These are phyloP conservation scores for Phytophthora aleatoria DNA, from an alignment of 352 stramenopile species.

Conservation along the genomic window DNA sequence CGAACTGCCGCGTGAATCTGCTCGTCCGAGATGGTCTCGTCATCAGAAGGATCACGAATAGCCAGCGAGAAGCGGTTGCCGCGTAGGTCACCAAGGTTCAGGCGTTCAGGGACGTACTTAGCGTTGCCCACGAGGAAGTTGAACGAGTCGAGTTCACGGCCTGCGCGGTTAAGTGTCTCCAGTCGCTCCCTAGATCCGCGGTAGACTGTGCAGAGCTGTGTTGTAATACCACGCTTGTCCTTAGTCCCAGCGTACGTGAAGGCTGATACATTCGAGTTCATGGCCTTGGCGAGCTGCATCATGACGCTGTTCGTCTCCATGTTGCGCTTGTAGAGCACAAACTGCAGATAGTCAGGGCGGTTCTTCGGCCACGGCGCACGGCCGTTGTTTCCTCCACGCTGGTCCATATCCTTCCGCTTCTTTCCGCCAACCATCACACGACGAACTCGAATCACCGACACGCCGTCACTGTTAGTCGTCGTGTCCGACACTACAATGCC, in stretches of 20 bases:
- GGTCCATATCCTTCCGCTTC: constrained; percentile 86
- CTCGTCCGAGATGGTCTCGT: constrained; percentile 58
- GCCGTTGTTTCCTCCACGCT: constrained; percentile 36
- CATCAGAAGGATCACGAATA: constrained; percentile 89
- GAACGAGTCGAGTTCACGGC: constrained; percentile 69
- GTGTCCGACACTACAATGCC: constrained; percentile 86
- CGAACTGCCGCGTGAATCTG: constrained; percentile 68
- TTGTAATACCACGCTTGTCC: constrained; percentile 96
- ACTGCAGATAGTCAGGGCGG: constrained; percentile 91
- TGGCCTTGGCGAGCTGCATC: constrained; percentile 75
- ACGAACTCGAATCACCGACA: constrained; percentile 76
- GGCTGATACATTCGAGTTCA: constrained; percentile 68
- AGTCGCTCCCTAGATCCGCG: constrained; percentile 77
- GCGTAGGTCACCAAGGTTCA: constrained; percentile 92
- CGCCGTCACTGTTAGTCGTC: constrained; percentile 65
- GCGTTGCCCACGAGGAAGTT: constrained; percentile 95
- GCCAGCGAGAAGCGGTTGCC: constrained; percentile 97
- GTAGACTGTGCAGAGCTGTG: constrained; percentile 94
- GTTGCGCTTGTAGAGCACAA: constrained; percentile 98
- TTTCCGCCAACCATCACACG: constrained; percentile 82
- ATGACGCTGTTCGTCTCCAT: constrained; percentile 92
- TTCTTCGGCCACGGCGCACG: constrained; percentile 64
- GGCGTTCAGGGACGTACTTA: constrained; percentile 85
- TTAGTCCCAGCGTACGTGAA: constrained; percentile 97
- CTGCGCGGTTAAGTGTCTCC: constrained; percentile 75